Percentiles rank a stretch among this genome's conserved stretches.
Evolutionary conservation across 2,329 filamentous ascomycete genomes (phyloP).

Genomic region (Aspergillus novoparasiticus): DNA sequence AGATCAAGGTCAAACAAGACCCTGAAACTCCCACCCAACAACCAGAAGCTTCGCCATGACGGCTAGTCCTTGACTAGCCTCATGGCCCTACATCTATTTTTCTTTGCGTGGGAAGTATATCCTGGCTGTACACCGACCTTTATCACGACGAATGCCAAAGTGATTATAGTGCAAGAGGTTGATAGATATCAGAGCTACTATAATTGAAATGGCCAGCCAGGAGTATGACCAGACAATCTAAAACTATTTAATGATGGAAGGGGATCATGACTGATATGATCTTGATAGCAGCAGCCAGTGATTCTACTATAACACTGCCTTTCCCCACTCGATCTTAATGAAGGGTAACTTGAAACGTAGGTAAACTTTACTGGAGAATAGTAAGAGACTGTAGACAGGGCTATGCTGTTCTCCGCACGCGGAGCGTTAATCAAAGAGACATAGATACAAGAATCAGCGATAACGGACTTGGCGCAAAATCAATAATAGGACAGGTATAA

Average conservation of each 20-base stretch:
- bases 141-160: neutral
- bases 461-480: slow-evolving; percentile 8
- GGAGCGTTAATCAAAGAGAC: slow-evolving; percentile 10
- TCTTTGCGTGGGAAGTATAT: neutral
- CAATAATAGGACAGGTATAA: slow-evolving; percentile 24
- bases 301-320: neutral
- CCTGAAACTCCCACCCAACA: slow-evolving; percentile 7
- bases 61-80: neutral
- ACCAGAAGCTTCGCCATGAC: slow-evolving; percentile 6
- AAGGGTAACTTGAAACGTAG: neutral
- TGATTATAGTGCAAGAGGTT: neutral
- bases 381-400: slow-evolving; percentile 17
- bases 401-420: slow-evolving; percentile 20
- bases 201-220: neutral
- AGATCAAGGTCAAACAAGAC: neutral
- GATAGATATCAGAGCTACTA: neutral
- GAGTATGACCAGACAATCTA: neutral
- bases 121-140: neutral
- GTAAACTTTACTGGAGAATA: neutral
- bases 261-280: neutral
- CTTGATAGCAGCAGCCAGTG: neutral
- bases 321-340: neutral
- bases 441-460: slow-evolving; percentile 21
- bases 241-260: neutral
- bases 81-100: neutral